phyloP scores from a whole-genome alignment of 441 rosid genomes.

The Metrosideros polymorpha region DNA sequence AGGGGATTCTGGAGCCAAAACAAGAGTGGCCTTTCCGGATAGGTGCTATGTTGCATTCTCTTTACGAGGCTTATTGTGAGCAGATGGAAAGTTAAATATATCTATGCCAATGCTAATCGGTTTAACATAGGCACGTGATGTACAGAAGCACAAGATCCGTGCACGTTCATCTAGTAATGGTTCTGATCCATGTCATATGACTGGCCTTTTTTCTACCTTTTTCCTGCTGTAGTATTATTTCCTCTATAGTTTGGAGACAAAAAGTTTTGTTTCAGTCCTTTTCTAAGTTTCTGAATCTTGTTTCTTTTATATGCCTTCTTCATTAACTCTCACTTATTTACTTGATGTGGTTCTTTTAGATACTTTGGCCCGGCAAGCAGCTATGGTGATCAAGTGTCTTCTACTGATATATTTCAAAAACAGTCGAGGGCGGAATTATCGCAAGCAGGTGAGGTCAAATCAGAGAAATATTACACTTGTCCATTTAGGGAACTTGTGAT shows the following conservation, averaged over 20 bases:
- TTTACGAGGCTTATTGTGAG: background rate
- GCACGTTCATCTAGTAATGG: background rate
- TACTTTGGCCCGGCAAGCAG: constrained; percentile 61
- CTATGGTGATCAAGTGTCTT: constrained; percentile 62
- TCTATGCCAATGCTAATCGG: background rate
- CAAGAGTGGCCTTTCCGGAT: background rate
- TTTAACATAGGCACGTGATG: background rate
- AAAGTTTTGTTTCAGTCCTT: background rate
- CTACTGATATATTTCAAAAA: constrained; percentile 60
- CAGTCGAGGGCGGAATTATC: constrained; percentile 65
- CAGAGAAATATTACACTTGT: background rate
- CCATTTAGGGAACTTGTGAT: background rate
- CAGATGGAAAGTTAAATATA: background rate
- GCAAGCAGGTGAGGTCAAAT: constrained; percentile 44
- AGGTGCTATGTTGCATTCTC: background rate
- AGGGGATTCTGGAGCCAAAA: background rate
- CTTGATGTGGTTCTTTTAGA: constrained; percentile 24
- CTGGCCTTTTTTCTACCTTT: background rate
- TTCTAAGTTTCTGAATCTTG: background rate
- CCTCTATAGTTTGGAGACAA: background rate
- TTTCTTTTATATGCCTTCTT: background rate
- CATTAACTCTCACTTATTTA: background rate
- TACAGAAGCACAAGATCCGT: background rate
- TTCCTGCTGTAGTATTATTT: background rate
- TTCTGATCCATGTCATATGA: background rate